Conservation (phyloP, 2,329 filamentous ascomycete genomes). For the Ceratocystis eucalypticola region DNA sequence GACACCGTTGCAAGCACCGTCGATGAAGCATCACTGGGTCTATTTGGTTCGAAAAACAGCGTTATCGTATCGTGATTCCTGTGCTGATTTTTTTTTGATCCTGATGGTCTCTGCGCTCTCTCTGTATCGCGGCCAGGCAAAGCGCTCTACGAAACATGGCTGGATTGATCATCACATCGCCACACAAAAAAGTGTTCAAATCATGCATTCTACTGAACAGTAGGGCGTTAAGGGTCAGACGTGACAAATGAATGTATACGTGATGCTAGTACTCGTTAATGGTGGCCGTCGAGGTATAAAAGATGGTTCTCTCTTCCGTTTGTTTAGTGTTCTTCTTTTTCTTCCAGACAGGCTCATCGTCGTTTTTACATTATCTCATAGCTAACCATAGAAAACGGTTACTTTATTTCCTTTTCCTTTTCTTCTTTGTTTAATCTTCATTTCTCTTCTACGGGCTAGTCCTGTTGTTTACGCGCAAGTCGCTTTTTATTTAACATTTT, state of each 20-base stretch:
- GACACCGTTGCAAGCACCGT: background rate
- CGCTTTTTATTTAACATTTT: conserved; percentile 26
- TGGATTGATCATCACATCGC: background rate
- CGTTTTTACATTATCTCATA: background rate
- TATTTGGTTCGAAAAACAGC: background rate
- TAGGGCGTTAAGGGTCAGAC: background rate
- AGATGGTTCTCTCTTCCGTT: background rate
- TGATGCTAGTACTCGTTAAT: background rate
- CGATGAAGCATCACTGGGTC: background rate
- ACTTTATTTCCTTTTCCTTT: conserved; percentile 16
- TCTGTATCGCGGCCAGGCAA: background rate
- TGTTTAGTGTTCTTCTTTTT: background rate
- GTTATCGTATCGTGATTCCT: background rate
- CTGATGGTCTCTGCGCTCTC: background rate
- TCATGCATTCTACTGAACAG: background rate
- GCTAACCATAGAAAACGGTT: background rate
- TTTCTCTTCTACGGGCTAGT: conserved; percentile 32
- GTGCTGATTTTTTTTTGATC: background rate
- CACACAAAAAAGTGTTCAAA: background rate
- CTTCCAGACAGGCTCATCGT: conserved; percentile 16
- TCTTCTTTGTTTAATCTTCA: conserved; percentile 18
- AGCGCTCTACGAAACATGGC: background rate
- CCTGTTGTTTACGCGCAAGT: conserved; percentile 35
- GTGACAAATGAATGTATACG: too few relatives aligned
- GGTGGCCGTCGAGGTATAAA: background rate